phyloP scores from a whole-genome alignment of 768 basidiomycete species.

The Leucosporidium scottii region DNA sequence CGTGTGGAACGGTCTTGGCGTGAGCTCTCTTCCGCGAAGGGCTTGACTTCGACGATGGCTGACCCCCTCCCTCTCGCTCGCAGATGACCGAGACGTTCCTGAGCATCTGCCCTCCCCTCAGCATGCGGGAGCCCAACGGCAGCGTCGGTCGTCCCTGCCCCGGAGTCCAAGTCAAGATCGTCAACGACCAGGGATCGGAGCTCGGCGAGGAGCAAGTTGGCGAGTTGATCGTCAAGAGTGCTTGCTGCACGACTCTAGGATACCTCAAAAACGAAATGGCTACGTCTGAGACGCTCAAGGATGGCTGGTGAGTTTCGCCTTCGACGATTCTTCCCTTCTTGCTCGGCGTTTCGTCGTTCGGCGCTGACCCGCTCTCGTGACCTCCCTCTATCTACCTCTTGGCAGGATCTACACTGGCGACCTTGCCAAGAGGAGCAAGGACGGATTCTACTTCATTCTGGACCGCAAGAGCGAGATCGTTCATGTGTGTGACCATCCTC shows the following conservation, averaged over 20 bases:
- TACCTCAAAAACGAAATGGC: neutral
- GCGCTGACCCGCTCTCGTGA: neutral
- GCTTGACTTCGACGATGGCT: neutral
- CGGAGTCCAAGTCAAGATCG: neutral
- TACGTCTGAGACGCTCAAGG: neutral
- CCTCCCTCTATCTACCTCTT: neutral
- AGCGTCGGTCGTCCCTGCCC: neutral
- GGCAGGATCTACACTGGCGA: conserved; percentile 4
- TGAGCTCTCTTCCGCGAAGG: neutral
- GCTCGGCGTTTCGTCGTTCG: neutral
- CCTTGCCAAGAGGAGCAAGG: neutral
- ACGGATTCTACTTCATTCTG: conserved; percentile 2
- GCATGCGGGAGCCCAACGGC: neutral
- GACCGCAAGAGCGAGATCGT: conserved; percentile 8
- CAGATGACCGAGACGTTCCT: conserved; percentile 6
- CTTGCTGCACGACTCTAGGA: neutral
- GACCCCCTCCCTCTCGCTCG: too few relatives aligned
- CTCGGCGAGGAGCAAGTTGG: conserved; percentile 1
- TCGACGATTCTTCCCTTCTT: neutral
- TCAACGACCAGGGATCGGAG: neutral
- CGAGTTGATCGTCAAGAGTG: neutral
- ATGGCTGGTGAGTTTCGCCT: neutral
- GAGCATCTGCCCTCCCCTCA: neutral
- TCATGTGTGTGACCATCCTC: neutral
- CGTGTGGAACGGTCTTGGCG: neutral